Evolutionary conservation across 305 asterid species (phyloP), one percentile per base, ranked within the genome.

Genomic region (Lippia alba): DNA sequence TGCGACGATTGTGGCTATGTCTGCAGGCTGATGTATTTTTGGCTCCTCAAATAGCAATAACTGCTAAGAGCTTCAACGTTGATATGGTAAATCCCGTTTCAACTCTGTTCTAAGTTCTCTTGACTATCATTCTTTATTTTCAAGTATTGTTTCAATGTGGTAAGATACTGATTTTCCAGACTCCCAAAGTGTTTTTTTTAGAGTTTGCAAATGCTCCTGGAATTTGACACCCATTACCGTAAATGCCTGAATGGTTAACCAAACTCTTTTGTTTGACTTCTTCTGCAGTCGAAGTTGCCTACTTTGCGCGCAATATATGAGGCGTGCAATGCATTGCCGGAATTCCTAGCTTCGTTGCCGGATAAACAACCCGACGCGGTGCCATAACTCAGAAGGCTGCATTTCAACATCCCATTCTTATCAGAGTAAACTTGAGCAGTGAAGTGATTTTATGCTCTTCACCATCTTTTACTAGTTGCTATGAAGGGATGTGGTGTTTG

Each of bases 21-120:
- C 33, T 81, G 87, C 89, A 91, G 94, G 96, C 89, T 59, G 96
- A 91, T 70, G 91, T 88, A 61, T 88, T 91, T 78, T 80, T 91
- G 86, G 96, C 86, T 8, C 96, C 97, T 61, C 94, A 91, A 83
- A 85, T 91, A 66, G 89, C 85, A 34, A 44, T 80, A 45, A 69
- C 91, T 58, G 66, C 79, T 20, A 33, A 56, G 70, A 82, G 94
- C 74, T 87, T 91, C 69, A 81, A 81, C 44, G 66, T 89, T 44
- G 84, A 87, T 75, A 81, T 89, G 89, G 97, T 91, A 84, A 44
- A 71, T 40, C 61, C 36, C 24, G 49, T 7, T 8, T 4, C 41
- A 8, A 18, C 17, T 5, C 19, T 72, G 24, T 12, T 12, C 12
- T 1, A 15, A 40, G 0, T 65, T 3, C n/a, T 50, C 19, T 36